These are phyloP conservation scores for Suillus cothurnatus DNA, from an alignment of 768 basidiomycete species.

Conservation along the genomic window DNA sequence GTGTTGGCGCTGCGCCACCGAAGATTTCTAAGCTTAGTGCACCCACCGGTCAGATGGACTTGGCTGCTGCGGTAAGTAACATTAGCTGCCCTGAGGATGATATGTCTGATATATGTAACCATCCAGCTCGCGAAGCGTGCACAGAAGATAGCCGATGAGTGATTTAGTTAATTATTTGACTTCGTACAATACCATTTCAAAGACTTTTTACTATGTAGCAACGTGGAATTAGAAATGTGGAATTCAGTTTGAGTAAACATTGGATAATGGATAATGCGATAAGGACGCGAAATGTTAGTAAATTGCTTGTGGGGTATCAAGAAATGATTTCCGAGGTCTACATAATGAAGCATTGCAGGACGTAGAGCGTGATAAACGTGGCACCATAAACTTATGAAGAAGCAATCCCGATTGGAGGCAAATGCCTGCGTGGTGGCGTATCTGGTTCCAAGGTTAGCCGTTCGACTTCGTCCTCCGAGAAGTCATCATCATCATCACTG, in stretches of 20 bases:
- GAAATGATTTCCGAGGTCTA: constrained; percentile 28
- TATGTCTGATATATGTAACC: constrained; percentile 9
- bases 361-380: constrained; percentile 8
- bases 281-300: constrained; percentile 12
- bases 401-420: constrained; percentile 49
- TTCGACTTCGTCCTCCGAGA: constrained; percentile 30
- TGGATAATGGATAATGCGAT: constrained; percentile 19
- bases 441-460: constrained; percentile 22
- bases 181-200: not conserved
- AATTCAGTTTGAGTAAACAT: constrained; percentile 12
- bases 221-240: not conserved
- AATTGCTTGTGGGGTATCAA: constrained; percentile 29
- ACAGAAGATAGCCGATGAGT: constrained; percentile 58
- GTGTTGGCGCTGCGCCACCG: constrained; percentile 40
- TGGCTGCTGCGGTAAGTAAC: constrained; percentile 76
- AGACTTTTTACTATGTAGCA: constrained; percentile 7
- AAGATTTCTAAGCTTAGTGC: constrained; percentile 46
- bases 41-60: constrained; percentile 67
- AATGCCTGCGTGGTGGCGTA: constrained; percentile 15
- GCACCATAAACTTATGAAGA: constrained; percentile 20
- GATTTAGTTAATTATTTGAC: constrained; percentile 21
- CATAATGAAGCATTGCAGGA: constrained; percentile 15
- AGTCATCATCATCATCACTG: constrained; percentile 16
- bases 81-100: not conserved
- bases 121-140: constrained; percentile 77